phyloP scores from a whole-genome alignment of 331 rosid species.

The Malus hybrid region DNA sequence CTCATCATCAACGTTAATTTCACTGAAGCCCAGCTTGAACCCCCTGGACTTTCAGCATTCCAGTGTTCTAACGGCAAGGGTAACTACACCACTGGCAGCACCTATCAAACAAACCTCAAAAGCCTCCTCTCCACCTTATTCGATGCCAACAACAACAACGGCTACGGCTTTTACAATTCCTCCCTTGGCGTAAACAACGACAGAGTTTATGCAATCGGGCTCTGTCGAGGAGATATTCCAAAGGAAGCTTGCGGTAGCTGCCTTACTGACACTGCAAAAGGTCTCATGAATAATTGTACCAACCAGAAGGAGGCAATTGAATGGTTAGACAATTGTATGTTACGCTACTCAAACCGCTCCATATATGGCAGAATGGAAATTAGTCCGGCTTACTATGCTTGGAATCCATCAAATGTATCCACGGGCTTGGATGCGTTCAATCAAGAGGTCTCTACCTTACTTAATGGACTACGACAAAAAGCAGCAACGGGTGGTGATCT shows the following conservation, averaged over 20 bases:
- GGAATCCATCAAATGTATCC: neutral
- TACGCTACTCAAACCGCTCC: constrained; percentile 31
- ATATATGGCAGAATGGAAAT: neutral
- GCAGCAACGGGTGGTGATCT: constrained; percentile 6
- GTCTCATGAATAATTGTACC: constrained; percentile 12
- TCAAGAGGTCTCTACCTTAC: neutral
- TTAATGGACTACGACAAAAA: neutral
- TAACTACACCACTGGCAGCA: neutral
- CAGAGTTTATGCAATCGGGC: constrained; percentile 15
- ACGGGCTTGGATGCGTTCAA: neutral
- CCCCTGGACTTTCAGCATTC: too few relatives aligned
- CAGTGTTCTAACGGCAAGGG: neutral
- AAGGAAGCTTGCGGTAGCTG: constrained; percentile 26
- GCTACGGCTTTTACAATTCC: constrained; percentile 35
- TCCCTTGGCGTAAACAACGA: constrained; percentile 14
- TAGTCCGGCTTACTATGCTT: accelerated
- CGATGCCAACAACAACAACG: neutral
- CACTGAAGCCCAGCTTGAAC: neutral
- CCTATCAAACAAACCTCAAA: neutral
- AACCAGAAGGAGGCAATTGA: constrained; percentile 34
- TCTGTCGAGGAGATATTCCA: constrained; percentile 40
- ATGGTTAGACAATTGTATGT: constrained; percentile 30
- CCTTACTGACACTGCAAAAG: neutral
- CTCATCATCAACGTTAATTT: neutral
- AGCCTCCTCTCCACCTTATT: neutral